phyloP scores from a whole-genome alignment of 2,329 filamentous ascomycete species.

The Venturiaceae sp. region DNA sequence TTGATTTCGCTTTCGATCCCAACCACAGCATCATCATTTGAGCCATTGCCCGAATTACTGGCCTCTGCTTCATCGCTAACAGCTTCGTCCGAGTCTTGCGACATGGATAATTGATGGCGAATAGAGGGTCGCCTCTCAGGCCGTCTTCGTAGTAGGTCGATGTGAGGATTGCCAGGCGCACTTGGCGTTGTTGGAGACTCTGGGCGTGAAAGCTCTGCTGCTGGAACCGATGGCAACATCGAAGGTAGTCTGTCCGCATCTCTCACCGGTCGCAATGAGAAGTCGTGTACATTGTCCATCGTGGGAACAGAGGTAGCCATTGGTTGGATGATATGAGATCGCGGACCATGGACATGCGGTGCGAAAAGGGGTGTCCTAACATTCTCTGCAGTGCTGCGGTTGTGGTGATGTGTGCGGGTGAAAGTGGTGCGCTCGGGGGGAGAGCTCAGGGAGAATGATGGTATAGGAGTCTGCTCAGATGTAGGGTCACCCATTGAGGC shows the following conservation, averaged over 20 bases:
- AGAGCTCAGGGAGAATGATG: constrained; percentile 52
- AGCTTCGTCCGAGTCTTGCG: constrained; percentile 79
- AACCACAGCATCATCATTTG: constrained; percentile 61
- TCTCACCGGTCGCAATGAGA: constrained; percentile 66
- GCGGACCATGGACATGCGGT: constrained; percentile 35
- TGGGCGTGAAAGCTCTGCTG: constrained; percentile 73
- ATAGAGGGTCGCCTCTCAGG: constrained; percentile 67
- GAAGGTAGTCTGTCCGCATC: constrained; percentile 76
- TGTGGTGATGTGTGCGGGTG: constrained; percentile 43
- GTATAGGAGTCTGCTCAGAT: not conserved
- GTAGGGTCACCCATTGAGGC: constrained; percentile 39
- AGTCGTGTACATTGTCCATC: constrained; percentile 59
- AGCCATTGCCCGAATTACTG: constrained; percentile 59
- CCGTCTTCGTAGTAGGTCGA: constrained; percentile 28
- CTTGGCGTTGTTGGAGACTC: constrained; percentile 82
- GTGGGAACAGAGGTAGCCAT: constrained; percentile 59
- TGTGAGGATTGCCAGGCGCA: constrained; percentile 45
- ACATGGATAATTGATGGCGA: constrained; percentile 76
- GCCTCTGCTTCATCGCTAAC: constrained; percentile 57
- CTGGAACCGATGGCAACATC: constrained; percentile 62
- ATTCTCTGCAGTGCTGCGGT: constrained; percentile 37
- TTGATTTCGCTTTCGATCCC: constrained; percentile 75
- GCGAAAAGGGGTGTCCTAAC: constrained; percentile 32
- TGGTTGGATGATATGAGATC: constrained; percentile 48
- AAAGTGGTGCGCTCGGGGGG: constrained; percentile 63